phyloP scores from a whole-genome alignment of 2,329 filamentous ascomycete species.

The Cladosporium sp. region DNA sequence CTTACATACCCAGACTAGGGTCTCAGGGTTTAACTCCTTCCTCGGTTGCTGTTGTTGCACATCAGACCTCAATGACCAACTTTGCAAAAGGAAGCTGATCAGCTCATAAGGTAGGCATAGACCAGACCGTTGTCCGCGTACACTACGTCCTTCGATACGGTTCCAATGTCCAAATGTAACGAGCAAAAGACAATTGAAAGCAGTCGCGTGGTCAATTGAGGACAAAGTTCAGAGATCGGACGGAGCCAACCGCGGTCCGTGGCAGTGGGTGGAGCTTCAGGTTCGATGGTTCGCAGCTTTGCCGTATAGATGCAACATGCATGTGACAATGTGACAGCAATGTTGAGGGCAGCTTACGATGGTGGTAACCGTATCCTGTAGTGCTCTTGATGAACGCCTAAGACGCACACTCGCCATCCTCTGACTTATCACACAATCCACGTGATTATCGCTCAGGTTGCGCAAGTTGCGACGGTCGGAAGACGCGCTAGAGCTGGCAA shows the following conservation, averaged over 20 bases:
- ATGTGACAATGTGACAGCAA: not conserved
- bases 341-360: not conserved
- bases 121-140: no score
- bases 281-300: not conserved
- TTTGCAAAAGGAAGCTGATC: no score
- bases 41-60: no score
- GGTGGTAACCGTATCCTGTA: no score
- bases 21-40: no score
- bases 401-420: not conserved
- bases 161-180: no score
- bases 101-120: no score
- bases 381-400: no score
- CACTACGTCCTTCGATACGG: no score
- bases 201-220: not conserved
- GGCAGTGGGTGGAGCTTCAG: not conserved
- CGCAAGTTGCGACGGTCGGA: not conserved
- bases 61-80: no score
- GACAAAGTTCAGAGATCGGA: not conserved
- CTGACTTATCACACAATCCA: not conserved
- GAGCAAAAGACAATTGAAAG: no score
- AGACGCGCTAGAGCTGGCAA: not conserved
- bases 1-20: no score
- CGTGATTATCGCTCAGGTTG: not conserved
- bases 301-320: not conserved
- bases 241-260: slow-evolving; percentile 1